Conservation (phyloP, 1,284 basidiomycete genomes). For the Pseudozyma hubeiensis region DNA sequence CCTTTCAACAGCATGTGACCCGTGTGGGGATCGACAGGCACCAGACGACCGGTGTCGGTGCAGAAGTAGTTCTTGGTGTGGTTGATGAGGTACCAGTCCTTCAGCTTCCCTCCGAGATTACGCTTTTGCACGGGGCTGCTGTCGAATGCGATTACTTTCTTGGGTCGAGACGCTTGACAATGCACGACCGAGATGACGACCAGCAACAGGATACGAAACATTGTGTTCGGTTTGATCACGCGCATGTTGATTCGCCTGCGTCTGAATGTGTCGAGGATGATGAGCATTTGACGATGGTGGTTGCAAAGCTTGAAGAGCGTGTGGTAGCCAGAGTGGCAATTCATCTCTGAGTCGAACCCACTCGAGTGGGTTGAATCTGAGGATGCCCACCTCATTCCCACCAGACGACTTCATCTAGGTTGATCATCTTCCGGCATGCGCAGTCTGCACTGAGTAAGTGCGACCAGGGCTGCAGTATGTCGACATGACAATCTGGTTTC, state of each 20-base stretch:
- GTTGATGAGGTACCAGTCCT: constrained; percentile 35
- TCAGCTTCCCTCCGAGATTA: constrained; percentile 33
- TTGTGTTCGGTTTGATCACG: background rate
- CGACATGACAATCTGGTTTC: too few species aligned
- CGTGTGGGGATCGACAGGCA: constrained; percentile 42
- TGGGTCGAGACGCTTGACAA: background rate
- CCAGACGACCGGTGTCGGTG: constrained; percentile 26
- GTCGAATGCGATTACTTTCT: constrained; percentile 1
- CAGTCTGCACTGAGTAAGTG: background rate
- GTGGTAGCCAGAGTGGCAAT: too few species aligned
- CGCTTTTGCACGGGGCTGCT: constrained; percentile 15
- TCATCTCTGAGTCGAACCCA: too few species aligned
- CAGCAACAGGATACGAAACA: background rate
- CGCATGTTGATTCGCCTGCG: background rate
- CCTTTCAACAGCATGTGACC: constrained; percentile 38
- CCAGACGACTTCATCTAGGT: background rate
- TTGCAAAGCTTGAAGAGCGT: background rate
- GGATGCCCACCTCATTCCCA: background rate
- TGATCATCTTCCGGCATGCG: background rate
- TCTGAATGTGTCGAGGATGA: too few species aligned
- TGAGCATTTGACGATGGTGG: background rate
- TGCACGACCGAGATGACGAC: background rate
- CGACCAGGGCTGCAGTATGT: too few species aligned
- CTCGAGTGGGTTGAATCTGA: too few species aligned
- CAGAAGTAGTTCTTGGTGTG: constrained; percentile 41